These are phyloP conservation scores for Buddleja alternifolia DNA, from an alignment of 257 asterid genomes.

Conservation along the genomic window DNA sequence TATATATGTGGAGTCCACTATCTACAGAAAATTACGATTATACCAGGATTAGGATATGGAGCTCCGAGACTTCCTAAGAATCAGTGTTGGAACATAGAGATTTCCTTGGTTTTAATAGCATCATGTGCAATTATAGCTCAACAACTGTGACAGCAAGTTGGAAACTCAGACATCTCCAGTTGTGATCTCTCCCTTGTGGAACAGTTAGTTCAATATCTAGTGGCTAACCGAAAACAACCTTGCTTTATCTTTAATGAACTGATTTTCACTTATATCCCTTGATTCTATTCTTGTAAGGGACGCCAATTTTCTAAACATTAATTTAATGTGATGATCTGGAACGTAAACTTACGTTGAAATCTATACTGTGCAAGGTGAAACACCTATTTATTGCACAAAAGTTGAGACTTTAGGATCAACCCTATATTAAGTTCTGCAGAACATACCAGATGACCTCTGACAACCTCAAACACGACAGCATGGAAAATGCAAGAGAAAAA, in stretches of 20 bases:
- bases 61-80: too few relatives aligned
- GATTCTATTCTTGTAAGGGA: not conserved
- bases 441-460: not conserved
- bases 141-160: not conserved
- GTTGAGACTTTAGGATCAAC: not conserved
- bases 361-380: not conserved
- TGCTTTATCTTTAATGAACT: not conserved
- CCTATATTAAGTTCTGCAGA: not conserved
- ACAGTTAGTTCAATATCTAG: constrained; percentile 14
- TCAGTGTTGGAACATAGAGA: not conserved
- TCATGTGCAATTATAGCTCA: not conserved
- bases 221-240: not conserved
- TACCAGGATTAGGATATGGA: too few relatives aligned
- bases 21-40: too few relatives aligned
- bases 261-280: not conserved
- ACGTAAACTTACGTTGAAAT: not conserved
- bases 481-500: too few relatives aligned
- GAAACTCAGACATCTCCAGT: not conserved
- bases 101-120: constrained; percentile 7
- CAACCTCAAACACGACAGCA: not conserved
- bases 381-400: not conserved
- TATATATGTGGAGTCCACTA: too few relatives aligned
- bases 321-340: not conserved
- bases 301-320: not conserved
- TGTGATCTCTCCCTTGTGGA: constrained; percentile 15